These are phyloP conservation scores for Termitomyces sp. DNA, from an alignment of 768 basidiomycete species.

Conservation along the genomic window DNA sequence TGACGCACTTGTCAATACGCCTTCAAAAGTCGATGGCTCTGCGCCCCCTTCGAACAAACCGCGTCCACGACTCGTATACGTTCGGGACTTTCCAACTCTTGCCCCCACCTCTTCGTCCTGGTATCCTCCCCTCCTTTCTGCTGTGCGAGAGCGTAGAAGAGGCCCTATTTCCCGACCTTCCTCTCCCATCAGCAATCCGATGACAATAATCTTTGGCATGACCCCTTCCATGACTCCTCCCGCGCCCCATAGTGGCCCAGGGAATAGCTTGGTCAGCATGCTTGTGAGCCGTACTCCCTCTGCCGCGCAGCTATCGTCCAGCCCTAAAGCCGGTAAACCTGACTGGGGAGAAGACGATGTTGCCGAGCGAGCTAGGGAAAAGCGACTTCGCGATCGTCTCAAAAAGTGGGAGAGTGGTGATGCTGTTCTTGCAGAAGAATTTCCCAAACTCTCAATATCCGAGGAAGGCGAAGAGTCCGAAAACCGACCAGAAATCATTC, in stretches of 20 bases:
- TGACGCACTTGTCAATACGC: constrained; percentile 70
- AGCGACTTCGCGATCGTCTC: constrained; percentile 66
- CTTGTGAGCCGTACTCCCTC: constrained; percentile 41
- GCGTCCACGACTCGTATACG: constrained; percentile 74
- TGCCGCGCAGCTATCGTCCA: constrained; percentile 24
- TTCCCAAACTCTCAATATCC: constrained; percentile 48
- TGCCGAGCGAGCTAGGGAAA: constrained; percentile 67
- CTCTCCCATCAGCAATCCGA: constrained; percentile 64
- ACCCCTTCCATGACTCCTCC: constrained; percentile 71
- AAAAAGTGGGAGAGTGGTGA: constrained; percentile 73
- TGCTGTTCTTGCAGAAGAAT: constrained; percentile 52
- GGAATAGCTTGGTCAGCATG: constrained; percentile 38
- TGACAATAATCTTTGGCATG: constrained; percentile 85
- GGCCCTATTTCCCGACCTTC: constrained; percentile 58
- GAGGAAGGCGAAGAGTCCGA: constrained; percentile 35
- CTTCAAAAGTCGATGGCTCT: constrained; percentile 24
- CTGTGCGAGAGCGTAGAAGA: constrained; percentile 73
- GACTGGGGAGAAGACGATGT: constrained; percentile 68
- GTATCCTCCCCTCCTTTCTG: constrained; percentile 77
- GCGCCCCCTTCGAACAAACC: constrained; percentile 17
- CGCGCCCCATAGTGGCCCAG: constrained; percentile 22
- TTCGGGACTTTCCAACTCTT: constrained; percentile 79
- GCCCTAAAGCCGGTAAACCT: constrained; percentile 33
- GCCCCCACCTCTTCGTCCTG: constrained; percentile 68
- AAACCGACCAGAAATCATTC: constrained; percentile 41